Evolutionary conservation across 1,284 basidiomycete species (phyloP), one percentile per base, ranked within the genome.

Genomic region (Puccinia polysora): DNA sequence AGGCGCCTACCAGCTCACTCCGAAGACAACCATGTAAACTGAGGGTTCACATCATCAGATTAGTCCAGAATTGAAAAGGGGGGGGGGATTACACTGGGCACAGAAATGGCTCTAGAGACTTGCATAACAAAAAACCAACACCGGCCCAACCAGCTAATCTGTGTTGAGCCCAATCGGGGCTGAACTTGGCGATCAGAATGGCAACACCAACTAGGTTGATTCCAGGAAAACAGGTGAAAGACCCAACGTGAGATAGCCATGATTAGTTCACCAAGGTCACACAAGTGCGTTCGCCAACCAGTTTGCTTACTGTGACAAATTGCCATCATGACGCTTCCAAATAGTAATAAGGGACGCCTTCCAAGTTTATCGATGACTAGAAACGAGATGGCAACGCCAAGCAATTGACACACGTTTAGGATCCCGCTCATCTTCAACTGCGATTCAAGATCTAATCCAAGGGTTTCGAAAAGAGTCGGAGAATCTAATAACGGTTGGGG

Each of bases 11-110:
- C 68, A 70, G 34, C 68, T 75, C 47, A 76, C 75, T 1, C 74
- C 75, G 15, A 79, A 77, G 10, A 76, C 77, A 28, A 75, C 74
- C 68, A 70, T 70, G 25, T 70, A 70, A 47, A 70, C 68, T 70
- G 7, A 8, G 25, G 43, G 28, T 23, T n/a, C 18, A 14, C n/a
- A 56, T 8, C 12, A 38, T 59, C n/a, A n/a, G n/a, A n/a, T n/a
- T n/a, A n/a, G n/a, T n/a, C n/a, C n/a, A n/a, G n/a, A n/a, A n/a
- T n/a, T n/a, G n/a, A n/a, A n/a, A n/a, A n/a, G n/a, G n/a, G n/a
- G n/a, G n/a, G n/a, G n/a, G n/a, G n/a, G n/a, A n/a, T n/a, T n/a
- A n/a, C n/a, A n/a, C n/a, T n/a, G n/a, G n/a, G n/a, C 32, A 28
- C n/a, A 20, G 30, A 14, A 53, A 65, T 38, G 58, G 34, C 23